phyloP scores from a whole-genome alignment of 306 rosid species.

The Acacia crassicarpa region DNA sequence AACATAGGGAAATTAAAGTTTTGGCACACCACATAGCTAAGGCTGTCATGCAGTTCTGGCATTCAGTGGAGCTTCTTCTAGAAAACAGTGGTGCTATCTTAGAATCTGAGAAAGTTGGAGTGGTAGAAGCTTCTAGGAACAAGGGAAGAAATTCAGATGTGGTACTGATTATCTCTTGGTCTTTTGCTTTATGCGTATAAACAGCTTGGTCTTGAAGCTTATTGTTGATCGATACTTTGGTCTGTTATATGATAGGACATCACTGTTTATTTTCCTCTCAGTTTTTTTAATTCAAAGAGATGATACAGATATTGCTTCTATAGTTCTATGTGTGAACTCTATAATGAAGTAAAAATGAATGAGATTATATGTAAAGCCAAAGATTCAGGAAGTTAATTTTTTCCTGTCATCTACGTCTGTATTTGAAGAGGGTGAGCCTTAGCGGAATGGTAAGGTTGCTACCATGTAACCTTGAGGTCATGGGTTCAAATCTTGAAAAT shows the following conservation, averaged over 20 bases:
- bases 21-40: conserved; percentile 79
- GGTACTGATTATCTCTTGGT: conserved; percentile 42
- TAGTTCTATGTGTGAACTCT: not conserved
- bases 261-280: not conserved
- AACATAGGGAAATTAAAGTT: conserved; percentile 53
- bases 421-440: not conserved
- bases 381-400: not conserved
- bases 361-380: not conserved
- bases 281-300: not conserved
- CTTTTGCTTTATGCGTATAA: not conserved
- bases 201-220: not conserved
- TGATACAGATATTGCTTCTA: not conserved
- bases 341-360: conserved; percentile 5
- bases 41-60: conserved; percentile 94
- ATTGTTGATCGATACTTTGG: conserved; percentile 22
- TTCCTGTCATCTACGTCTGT: conserved; percentile 3
- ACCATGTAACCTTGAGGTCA: no score
- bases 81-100: conserved; percentile 35
- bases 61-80: conserved; percentile 70
- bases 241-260: conserved; percentile 20
- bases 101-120: conserved; percentile 40
- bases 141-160: conserved; percentile 43
- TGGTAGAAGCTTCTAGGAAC: conserved; percentile 41
- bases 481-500: no score
- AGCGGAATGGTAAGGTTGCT: no score